phyloP scores from a whole-genome alignment of 768 basidiomycete genomes.

The Boletales sp. region DNA sequence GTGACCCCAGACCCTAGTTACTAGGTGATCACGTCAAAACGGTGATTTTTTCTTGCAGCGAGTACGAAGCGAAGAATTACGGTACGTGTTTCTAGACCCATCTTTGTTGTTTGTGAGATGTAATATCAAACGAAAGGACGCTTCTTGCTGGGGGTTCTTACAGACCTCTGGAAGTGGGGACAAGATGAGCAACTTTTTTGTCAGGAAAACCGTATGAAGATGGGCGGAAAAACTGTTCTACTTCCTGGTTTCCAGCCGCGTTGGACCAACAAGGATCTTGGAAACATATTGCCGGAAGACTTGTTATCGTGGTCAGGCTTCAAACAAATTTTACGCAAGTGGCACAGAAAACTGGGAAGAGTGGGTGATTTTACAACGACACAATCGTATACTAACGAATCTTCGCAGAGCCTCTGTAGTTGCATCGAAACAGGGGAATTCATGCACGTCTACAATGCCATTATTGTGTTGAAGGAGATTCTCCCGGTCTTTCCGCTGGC shows the following conservation, averaged over 20 bases:
- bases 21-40: constrained; percentile 82
- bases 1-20: constrained; percentile 45
- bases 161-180: constrained; percentile 79
- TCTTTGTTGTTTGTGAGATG: not conserved
- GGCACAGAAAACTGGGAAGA: constrained; percentile 72
- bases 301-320: constrained; percentile 69
- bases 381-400: not conserved
- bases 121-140: constrained; percentile 52
- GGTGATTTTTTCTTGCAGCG: constrained; percentile 89
- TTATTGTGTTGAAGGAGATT: constrained; percentile 89
- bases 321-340: constrained; percentile 72
- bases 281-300: constrained; percentile 42
- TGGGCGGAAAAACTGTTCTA: constrained; percentile 53
- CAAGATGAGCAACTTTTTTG: constrained; percentile 67
- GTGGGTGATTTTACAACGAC: constrained; percentile 40
- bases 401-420: constrained; percentile 63
- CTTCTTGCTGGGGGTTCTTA: constrained; percentile 76
- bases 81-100: constrained; percentile 43
- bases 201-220: constrained; percentile 67
- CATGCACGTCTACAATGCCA: constrained; percentile 97
- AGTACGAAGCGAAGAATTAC: constrained; percentile 93
- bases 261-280: constrained; percentile 42
- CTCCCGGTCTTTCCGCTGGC: constrained; percentile 83
- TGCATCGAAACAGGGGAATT: constrained; percentile 88
- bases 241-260: constrained; percentile 69